These are phyloP conservation scores for Coriolopsis trogii DNA, from an alignment of 1,284 basidiomycete genomes.

Conservation along the genomic window DNA sequence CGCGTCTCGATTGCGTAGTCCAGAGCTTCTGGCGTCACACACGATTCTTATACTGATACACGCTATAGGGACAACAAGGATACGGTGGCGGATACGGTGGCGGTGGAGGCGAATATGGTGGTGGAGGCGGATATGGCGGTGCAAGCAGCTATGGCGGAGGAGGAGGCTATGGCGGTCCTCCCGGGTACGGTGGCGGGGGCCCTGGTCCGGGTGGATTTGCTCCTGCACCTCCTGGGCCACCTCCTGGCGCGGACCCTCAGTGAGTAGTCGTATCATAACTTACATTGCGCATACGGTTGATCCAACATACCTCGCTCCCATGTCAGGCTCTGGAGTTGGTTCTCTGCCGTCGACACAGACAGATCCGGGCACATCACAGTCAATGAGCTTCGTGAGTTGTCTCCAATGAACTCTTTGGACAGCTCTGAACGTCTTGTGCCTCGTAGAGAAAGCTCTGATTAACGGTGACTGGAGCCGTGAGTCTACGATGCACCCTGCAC, in stretches of 20 bases:
- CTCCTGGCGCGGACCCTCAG: constrained; percentile 73
- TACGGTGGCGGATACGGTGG: constrained; percentile 24
- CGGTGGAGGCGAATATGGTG: constrained; percentile 29
- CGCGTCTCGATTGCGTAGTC: no score
- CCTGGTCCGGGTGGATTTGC: constrained; percentile 46
- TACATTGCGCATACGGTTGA: neutral
- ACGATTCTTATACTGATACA: no score
- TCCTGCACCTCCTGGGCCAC: constrained; percentile 44
- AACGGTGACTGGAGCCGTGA: constrained; percentile 81
- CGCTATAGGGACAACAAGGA: no score
- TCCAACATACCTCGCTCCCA: no score
- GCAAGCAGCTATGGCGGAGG: constrained; percentile 33
- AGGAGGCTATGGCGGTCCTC: constrained; percentile 29
- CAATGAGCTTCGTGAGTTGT: constrained; percentile 62
- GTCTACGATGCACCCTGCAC: constrained; percentile 31
- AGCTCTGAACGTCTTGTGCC: neutral
- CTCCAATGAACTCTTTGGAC: neutral
- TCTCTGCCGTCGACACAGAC: constrained; percentile 69
- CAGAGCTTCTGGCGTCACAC: no score
- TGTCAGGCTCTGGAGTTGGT: constrained; percentile 72
- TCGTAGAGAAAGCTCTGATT: constrained; percentile 65
- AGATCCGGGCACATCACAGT: constrained; percentile 69
- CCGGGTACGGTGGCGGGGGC: constrained; percentile 33
- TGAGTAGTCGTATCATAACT: constrained; percentile 38
- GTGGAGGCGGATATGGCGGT: constrained; percentile 30